Base-by-base conservation (phyloP, 257 asterid genomes). In the Gentiana straminea region DNA sequence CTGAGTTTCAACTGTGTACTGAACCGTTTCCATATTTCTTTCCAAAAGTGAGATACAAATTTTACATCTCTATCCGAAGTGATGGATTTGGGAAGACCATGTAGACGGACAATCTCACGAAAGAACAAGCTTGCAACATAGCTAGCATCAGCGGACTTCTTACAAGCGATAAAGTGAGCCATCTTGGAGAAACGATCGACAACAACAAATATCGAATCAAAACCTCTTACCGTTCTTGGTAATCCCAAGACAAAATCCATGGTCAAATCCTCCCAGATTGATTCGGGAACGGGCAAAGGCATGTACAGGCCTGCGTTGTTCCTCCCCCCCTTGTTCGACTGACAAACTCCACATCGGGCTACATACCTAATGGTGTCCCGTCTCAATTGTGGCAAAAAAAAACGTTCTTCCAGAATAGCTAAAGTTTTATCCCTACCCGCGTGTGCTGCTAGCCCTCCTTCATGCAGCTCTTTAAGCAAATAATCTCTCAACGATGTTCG, bases 381-480 rank as follows among this genome's bases (percentile, higher is more conserved):
- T 43, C 33, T 43, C 33, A 24, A 41, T 24, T 43, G 37, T 7
- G 51, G 52, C 62, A 33, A 58, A 15, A 12, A 43, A n/a, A n/a
- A 43, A 1, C n/a, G 12, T 5, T 45, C 51, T 15, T 41, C 39
- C 4, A 41, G 4, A n/a, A 4, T 45, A 3, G 11, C 11, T 1
- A 43, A 5, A 9, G 52, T 58, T 32, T 58, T 58, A 3, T 41
- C 39, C 2, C 36, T 5, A 13, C 62, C 52, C 4, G 45, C 4
- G 11, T 58, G 12, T 3, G 52, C 62, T 5, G 6, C n/a, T 13
- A 58, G 8, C 1, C 62, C 62, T 2, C 62, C 62, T 7, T 13
- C 52, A 58, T 58, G 62, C 11, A 45, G 3, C 11, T 58, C 62
- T 33, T 24, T 24, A 7, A 58, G 32, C 11, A 58, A 38, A 13